Percentiles rank a stretch among this genome's conserved stretches.
These are phyloP conservation scores for Lecanosticta acicola DNA, from an alignment of 2,329 filamentous ascomycete species.

Conservation along the genomic window DNA sequence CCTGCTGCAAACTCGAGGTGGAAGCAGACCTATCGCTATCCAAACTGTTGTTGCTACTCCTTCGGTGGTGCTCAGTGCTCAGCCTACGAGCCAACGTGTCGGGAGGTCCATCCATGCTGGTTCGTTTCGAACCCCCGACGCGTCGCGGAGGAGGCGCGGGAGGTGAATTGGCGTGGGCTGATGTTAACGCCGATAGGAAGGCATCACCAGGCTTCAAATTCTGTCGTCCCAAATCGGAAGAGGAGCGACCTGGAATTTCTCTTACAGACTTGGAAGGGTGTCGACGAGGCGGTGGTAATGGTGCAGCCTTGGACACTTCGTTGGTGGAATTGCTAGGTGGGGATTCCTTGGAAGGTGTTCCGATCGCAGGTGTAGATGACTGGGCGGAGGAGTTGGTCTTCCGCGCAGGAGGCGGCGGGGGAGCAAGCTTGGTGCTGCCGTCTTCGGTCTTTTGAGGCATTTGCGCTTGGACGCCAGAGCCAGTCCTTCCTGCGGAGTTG, in stretches of 20 bases:
- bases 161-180: conserved; percentile 13
- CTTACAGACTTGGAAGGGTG: conserved; percentile 20
- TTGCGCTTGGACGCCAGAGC: conserved; percentile 6
- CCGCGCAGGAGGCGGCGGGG: conserved; percentile 29
- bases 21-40: conserved; percentile 22
- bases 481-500: conserved; percentile 1
- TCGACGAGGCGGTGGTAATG: conserved; percentile 27
- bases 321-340: conserved; percentile 6
- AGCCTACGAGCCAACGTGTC: conserved; percentile 10
- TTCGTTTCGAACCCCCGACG: conserved; percentile 19
- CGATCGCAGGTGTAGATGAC: not conserved
- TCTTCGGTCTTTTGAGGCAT: conserved; percentile 4
- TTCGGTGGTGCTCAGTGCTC: conserved; percentile 16
- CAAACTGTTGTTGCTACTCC: conserved; percentile 22
- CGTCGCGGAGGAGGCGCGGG: conserved; percentile 30
- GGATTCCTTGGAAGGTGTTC: conserved; percentile 1
- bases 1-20: conserved; percentile 19
- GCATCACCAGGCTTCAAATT: conserved; percentile 17
- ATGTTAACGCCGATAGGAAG: conserved; percentile 5
- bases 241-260: conserved; percentile 1
- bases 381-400: conserved; percentile 11
- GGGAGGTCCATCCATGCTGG: conserved; percentile 21
- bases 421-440: conserved; percentile 16
- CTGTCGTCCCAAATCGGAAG: conserved; percentile 6
- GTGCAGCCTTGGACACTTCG: conserved; percentile 17